Evolutionary conservation across 768 basidiomycete genomes (phyloP), one percentile per base, ranked within the genome.

Genomic region (Mycena rosella): DNA sequence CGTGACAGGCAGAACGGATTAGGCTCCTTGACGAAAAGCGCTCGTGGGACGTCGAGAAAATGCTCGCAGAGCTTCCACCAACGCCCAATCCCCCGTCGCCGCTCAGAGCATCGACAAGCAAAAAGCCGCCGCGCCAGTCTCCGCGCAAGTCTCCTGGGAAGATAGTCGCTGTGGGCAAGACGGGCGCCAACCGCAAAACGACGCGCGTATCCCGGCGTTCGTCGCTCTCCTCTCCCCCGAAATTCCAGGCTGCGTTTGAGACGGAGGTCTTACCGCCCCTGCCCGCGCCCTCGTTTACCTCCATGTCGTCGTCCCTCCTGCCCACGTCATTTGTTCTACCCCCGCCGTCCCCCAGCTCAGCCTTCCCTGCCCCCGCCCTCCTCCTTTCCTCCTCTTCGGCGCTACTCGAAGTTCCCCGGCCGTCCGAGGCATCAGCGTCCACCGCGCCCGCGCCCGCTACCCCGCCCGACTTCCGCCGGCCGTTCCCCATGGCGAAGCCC

Each of bases 311-410:
- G 52, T 85, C 88, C 2, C 81, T 91, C 34, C 83, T 93, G 26
- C 86, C 91, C 4, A 89, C 87, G 13, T 86, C 91, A 17, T 95
- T 95, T 67, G 89, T 92, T 1, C 85, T 95, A 5, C 93, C 93
- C 17, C 92, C 92, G 2, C 92, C 90, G 2, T 92, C 92, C 10
- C 93, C 92, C 17, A 84, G 85, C 24, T 86, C 92, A 1, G 87
- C 89, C 2, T 76, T 93, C 29, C 90, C 89, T 8, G 83, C 85
- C 0, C 81, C 84, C 40, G 82, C 85, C 22, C 78, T 83, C 3
- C 78, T 85, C 0, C 79, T 81, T 18, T 71, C 74, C 54, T 60
- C 73, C 47, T 58, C 69, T 11, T 55, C 69, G n/a, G 59, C 67
- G 5, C 49, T 67, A 8, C 20, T 60, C 17, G 62, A 47, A 32